These are phyloP conservation scores for Lagenidium giganteum DNA, from an alignment of 352 stramenopile species.

Conservation along the genomic window DNA sequence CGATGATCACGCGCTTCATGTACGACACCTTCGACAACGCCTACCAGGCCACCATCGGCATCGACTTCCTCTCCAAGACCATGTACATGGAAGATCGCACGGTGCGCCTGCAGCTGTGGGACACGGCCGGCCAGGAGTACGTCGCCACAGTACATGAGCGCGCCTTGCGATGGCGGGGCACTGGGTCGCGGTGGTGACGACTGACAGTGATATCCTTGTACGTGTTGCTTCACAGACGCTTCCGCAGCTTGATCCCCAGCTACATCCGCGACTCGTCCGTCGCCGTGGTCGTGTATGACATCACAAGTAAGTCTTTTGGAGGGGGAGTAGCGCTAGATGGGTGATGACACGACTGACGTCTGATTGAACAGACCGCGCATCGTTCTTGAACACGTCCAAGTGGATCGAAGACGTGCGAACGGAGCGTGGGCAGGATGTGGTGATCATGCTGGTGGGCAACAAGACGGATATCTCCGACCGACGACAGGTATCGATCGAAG, in stretches of 20 bases:
- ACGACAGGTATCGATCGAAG: slow-evolving; percentile 95
- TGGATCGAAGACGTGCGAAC: slow-evolving; percentile 99
- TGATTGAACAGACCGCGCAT: slow-evolving; percentile 89
- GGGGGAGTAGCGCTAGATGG: not conserved
- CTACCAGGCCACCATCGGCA: slow-evolving; percentile 99
- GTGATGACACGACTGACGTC: not conserved
- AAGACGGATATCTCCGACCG: slow-evolving; percentile 99
- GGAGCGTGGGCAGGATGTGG: slow-evolving; percentile 97
- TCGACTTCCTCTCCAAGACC: slow-evolving; percentile 99
- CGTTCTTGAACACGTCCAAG: slow-evolving; percentile 98
- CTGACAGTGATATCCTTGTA: slow-evolving; percentile 6
- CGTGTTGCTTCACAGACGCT: slow-evolving; percentile 43
- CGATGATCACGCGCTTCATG: slow-evolving; percentile 99
- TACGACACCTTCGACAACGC: slow-evolving; percentile 97
- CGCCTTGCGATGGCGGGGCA: no score
- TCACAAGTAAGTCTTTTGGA: slow-evolving; percentile 86
- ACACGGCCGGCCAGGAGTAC: slow-evolving; percentile 97
- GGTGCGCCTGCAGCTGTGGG: slow-evolving; percentile 98
- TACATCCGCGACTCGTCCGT: slow-evolving; percentile 99
- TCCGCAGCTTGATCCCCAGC: slow-evolving; percentile 93
- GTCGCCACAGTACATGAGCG: no score
- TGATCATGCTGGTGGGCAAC: slow-evolving; percentile 99
- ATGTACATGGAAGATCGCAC: slow-evolving; percentile 98
- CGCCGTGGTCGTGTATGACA: slow-evolving; percentile 99
- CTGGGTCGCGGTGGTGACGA: no score